These are phyloP conservation scores for Lagenidium sp. DNA, from an alignment of 352 stramenopile genomes.

Conservation along the genomic window DNA sequence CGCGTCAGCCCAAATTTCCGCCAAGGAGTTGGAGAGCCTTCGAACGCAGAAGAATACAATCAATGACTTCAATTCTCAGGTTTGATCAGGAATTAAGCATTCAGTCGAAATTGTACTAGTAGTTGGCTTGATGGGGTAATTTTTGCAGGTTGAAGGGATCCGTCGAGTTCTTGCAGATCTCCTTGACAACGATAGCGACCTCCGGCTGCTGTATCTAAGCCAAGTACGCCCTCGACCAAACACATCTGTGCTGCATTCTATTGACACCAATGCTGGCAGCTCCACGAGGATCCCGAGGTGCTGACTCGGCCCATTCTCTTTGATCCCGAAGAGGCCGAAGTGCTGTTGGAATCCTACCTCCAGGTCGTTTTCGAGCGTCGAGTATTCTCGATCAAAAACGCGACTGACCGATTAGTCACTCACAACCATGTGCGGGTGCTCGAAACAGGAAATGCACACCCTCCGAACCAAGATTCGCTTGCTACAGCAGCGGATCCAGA, in stretches of 20 bases:
- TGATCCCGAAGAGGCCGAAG: conserved; percentile 52
- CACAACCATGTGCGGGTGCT: too few relatives aligned
- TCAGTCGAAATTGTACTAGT: background rate
- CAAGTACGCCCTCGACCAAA: too few relatives aligned
- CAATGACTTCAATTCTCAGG: conserved; percentile 22
- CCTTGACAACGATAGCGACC: conserved; percentile 23
- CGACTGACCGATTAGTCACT: too few relatives aligned
- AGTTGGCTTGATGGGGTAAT: background rate
- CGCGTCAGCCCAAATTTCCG: conserved; percentile 8
- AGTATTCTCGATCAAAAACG: too few relatives aligned
- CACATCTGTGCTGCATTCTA: background rate
- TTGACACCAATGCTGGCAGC: background rate
- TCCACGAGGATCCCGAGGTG: conserved; percentile 28
- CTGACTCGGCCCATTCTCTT: conserved; percentile 25
- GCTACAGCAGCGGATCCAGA: conserved; percentile 60
- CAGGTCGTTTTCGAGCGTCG: too few relatives aligned
- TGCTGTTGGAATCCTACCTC: conserved; percentile 46
- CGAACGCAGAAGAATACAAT: conserved; percentile 24
- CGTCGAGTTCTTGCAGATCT: conserved; percentile 17
- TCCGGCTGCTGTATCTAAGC: conserved; percentile 25
- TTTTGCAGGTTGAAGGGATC: conserved; percentile 9
- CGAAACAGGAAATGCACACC: conserved; percentile 56
- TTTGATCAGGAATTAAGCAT: too few relatives aligned
- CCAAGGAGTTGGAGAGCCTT: conserved; percentile 16
- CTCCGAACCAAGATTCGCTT: conserved; percentile 56